These are phyloP conservation scores for Parietaria judaica DNA, from an alignment of 306 rosid species.

Conservation along the genomic window DNA sequence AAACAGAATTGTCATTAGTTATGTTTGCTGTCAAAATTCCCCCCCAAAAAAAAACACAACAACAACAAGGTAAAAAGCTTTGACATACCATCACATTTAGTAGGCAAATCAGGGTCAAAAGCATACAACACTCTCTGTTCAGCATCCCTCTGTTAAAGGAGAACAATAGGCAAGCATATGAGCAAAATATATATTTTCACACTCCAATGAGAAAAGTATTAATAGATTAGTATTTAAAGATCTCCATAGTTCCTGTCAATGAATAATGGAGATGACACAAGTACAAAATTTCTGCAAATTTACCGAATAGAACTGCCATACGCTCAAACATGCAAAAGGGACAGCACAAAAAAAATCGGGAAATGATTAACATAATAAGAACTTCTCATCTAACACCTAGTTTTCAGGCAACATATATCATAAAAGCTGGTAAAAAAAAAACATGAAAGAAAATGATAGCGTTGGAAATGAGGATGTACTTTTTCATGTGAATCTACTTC, in stretches of 20 bases:
- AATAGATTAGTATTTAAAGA: no score
- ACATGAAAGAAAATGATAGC: neutral
- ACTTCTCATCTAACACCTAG: neutral
- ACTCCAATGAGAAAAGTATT: neutral
- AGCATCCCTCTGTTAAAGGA: slow-evolving; percentile 38
- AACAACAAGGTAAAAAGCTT: slow-evolving; percentile 19
- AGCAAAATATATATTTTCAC: neutral
- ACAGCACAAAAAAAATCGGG: neutral
- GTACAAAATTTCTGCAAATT: neutral
- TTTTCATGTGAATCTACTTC: slow-evolving; percentile 42
- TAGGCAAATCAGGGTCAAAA: slow-evolving; percentile 44
- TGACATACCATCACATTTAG: slow-evolving; percentile 49
- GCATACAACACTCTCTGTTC: slow-evolving; percentile 47
- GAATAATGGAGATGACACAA: neutral
- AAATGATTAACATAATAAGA: neutral
- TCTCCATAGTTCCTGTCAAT: neutral
- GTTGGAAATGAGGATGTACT: slow-evolving; percentile 32
- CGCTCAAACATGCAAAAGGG: neutral
- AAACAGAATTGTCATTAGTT: neutral
- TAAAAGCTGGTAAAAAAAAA: neutral
- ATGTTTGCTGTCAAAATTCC: neutral
- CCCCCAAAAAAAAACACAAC: neutral
- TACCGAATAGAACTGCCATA: neutral
- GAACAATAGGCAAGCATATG: slow-evolving; percentile 5
- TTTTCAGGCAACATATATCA: neutral